These are phyloP conservation scores for Apium graveolens DNA, from an alignment of 129 eudicot genomes.

Conservation along the genomic window DNA sequence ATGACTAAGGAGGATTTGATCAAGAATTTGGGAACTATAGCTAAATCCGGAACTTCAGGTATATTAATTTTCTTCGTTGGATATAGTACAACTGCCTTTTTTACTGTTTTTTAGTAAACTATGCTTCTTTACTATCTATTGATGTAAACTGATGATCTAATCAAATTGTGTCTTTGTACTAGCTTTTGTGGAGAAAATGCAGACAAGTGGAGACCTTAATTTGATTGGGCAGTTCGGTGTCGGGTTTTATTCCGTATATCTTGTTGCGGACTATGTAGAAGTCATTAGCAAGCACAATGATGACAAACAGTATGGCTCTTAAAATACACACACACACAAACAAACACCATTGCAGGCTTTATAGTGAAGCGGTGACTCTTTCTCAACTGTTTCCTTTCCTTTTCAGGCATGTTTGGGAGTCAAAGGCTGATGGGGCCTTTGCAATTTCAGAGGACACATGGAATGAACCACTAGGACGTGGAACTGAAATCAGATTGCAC, in stretches of 20 bases:
- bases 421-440: constrained; percentile 97
- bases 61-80: background rate
- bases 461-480: constrained; percentile 97
- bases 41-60: constrained; percentile 99
- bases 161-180: constrained; percentile 14
- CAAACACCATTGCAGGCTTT: background rate
- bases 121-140: too few species aligned
- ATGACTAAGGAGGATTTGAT: constrained; percentile 98
- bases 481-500: constrained; percentile 94
- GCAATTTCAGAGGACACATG: constrained; percentile 86
- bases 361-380: background rate
- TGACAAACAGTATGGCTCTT: constrained; percentile 72
- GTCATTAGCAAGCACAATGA: constrained; percentile 97
- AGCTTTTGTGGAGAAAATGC: constrained; percentile 99
- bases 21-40: constrained; percentile 93
- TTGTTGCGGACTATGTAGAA: constrained; percentile 95
- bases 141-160: background rate
- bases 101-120: background rate
- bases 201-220: constrained; percentile 93
- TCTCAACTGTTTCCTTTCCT: constrained; percentile 3
- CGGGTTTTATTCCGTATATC: constrained; percentile 96
- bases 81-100: background rate
- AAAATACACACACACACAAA: background rate
- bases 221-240: constrained; percentile 99
- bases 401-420: constrained; percentile 94